Base-by-base conservation (phyloP, 257 asterid genomes). In the Lycium ferocissimum region DNA sequence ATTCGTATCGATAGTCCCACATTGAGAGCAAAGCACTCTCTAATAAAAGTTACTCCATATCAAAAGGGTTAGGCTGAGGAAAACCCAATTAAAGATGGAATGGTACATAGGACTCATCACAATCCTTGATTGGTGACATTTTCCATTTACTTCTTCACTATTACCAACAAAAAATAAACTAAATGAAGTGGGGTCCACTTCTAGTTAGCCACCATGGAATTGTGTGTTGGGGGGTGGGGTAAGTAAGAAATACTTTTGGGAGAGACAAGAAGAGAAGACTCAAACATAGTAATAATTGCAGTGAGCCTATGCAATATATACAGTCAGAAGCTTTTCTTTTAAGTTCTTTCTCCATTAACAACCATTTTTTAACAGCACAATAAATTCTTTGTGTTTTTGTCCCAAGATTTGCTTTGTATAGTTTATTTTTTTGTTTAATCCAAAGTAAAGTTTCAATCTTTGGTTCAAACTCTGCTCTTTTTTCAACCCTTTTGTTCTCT, bases 221-320 rank as follows among this genome's bases (percentile, higher is more conserved):
- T 4, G 70, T 13, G 35, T 9, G 37, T 20, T 20, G 12, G 49
- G 1, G 6, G 5, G 79, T 1, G 5, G 6, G 43, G 14, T 20
- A 20, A 22, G 45, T 49, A 75, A 49, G 81, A 80, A 17, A 56
- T 43, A 80, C 58, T 81, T 53, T 33, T 75, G 14, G 40, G 81
- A 51, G 45, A 47, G 81, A 75, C 81, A 22, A 6, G 62, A 75
- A 49, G 62, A 49, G 81, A 22, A 75, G 62, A 75, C 62, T 75
- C 6, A 70, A 70, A 22, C 58, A 2, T 15, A 26, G 66, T 14
- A 45, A 54, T 49, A 83, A 66, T 22, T 63, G 78, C 53, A 26
- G 37, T 65, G 62, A 66, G 53, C 75, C 65, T 51, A 78, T 78
- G 49, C 82, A 67, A 78, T 65, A 78, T 0, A 78, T 0, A 51